Base-by-base conservation (phyloP, 2,329 filamentous ascomycete genomes). In the Botryosphaeria dothidea region DNA sequence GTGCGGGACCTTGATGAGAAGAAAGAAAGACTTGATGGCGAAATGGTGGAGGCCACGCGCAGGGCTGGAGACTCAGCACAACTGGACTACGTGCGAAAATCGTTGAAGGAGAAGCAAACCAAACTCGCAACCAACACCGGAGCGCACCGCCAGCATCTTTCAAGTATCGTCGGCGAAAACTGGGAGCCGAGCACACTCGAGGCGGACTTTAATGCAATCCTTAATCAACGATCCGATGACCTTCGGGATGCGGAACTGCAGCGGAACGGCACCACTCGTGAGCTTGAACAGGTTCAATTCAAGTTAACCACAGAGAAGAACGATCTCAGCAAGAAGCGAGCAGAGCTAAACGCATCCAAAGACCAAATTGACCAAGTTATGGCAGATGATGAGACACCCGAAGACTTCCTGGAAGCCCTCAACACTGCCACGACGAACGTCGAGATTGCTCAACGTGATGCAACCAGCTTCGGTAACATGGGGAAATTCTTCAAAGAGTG, bases 11-110 rank as follows among this genome's bases (percentile, higher is more conserved):
- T 96, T 1, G 92, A 97, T 71, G 87, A 85, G 21, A 87, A 90
- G 71, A 89, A 86, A 66, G 87, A 91, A 38, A 88, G 84, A 69
- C 83, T 98, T 29, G 89, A 90, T 49, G 81, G 85, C n/a, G 94
- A 98, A 73, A 85, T 97, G 38, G 85, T 93, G 8, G 90, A 96
- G 71, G 92, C 90, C 66, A 96, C 91, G 2, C 88, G 89, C 65
- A 86, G 91, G 65, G 92, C 93, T 5, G 88, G 90, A 3, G 93
- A 96, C 67, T 86, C 93, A 41, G 95, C 94, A 13, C 90, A 91
- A 70, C 84, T 99, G 11, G 92, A 96, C 65, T 88, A 91, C 70
- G 84, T 93, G 36, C 93, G 90, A 72, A 93, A 93, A 70, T 91
- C 97, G 72, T 78, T 92, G 29, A 86, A 87, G 68, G 89, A 92